These are phyloP conservation scores for Paecilomyces dactylethromorphus DNA, from an alignment of 2,329 filamentous ascomycete genomes.

Conservation along the genomic window DNA sequence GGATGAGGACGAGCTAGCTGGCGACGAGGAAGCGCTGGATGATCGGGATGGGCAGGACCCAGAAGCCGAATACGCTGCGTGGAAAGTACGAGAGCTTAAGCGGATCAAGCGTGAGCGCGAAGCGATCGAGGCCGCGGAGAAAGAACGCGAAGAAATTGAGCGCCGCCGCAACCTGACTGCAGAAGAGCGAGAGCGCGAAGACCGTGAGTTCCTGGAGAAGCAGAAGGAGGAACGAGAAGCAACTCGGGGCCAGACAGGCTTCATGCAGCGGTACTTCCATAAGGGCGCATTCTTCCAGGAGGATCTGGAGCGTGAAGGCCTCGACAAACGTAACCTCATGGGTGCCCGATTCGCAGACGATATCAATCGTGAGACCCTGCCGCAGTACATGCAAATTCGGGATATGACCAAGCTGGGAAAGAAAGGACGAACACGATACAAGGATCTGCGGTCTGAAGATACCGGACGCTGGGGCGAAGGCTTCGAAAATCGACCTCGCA, in stretches of 20 bases:
- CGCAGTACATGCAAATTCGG: slow-evolving; percentile 84
- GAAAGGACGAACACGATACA: slow-evolving; percentile 86
- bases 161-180: slow-evolving; percentile 77
- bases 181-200: slow-evolving; percentile 80
- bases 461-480: slow-evolving; percentile 71
- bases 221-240: slow-evolving; percentile 75
- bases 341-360: slow-evolving; percentile 78
- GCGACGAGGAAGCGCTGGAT: slow-evolving; percentile 69
- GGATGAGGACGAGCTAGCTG: slow-evolving; percentile 63
- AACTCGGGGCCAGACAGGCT: slow-evolving; percentile 71
- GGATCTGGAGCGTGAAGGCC: slow-evolving; percentile 65
- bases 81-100: slow-evolving; percentile 87
- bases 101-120: slow-evolving; percentile 82
- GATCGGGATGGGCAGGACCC: slow-evolving; percentile 83
- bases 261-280: slow-evolving; percentile 95
- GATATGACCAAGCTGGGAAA: slow-evolving; percentile 91
- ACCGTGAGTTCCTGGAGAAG: slow-evolving; percentile 66
- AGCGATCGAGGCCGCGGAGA: slow-evolving; percentile 75
- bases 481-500: slow-evolving; percentile 18
- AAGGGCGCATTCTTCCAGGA: slow-evolving; percentile 93
- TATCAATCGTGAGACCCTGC: slow-evolving; percentile 75
- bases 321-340: slow-evolving; percentile 79
- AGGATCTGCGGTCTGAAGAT: slow-evolving; percentile 81
- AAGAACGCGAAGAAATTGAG: slow-evolving; percentile 82
- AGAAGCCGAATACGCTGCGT: slow-evolving; percentile 81